Base-by-base conservation (phyloP, 768 basidiomycete species). In the Leccinum subtestaceum region DNA sequence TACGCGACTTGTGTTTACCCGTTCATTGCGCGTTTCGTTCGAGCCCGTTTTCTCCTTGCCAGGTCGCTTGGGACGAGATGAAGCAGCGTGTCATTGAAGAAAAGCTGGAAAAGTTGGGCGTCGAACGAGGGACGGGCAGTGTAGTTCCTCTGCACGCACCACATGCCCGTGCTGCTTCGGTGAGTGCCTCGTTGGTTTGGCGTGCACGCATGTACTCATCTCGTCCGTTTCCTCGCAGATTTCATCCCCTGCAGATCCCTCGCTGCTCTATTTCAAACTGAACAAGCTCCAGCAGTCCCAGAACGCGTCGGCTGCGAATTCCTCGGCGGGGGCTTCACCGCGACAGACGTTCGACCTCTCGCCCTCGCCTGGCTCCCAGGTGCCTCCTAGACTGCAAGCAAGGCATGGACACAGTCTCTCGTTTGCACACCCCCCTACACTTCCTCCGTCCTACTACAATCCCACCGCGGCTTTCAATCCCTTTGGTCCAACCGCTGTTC, bases 171-270 rank as follows among this genome's bases (percentile, higher is more conserved):
- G 90, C 92, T 59, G 88, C 91, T 56, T 93, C 91, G 63, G 92
- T 93, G 71, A 64, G 86, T 84, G 48, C 51, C 63, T 63, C 60
- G 58, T 65, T 55, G 64, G 50, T 58, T 61, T 46, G 60, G 53
- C 60, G 63, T 65, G 70, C 62, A 58, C 45, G 52, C 56, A 13
- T 47, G 23, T 27, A 45, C 36, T 48, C 48, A 51, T 45, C 55
- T 55, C 43, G 58, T 23, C 27, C 19, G 48, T 56, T 29, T 58
- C 11, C 11, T 5, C 38, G 23, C 67, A 94, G 92, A 90, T 93
- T 74, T 93, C 92, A 2, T 93, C 91, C n/a, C 91, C 92, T 29
- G 91, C 91, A 4, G 92, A 93, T 69, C 91, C 92, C 29, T 88
- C 89, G 19, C 73, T 94, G 23, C 77, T 94, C 19, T 81, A 85